Base-by-base conservation (phyloP, 306 rosid genomes). In the Trifolium subterraneum region DNA sequence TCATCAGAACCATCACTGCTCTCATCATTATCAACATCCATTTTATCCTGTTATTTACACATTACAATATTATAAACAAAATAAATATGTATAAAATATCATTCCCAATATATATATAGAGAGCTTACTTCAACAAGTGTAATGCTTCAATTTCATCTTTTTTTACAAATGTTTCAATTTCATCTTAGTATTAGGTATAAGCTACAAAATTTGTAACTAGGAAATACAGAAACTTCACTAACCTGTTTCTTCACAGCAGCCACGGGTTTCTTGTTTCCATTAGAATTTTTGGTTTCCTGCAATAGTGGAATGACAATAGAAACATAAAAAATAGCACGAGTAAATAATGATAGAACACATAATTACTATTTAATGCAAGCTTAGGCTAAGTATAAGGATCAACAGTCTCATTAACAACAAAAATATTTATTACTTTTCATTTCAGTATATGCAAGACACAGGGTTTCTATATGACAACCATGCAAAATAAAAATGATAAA, bases 1-100 rank as follows among this genome's bases (percentile, higher is more conserved):
- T 19, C 59, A 1, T 79, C 93, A 1, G 81, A 78, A 56, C 72
- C 61, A 20, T 68, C 81, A 31, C 50, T 69, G 22, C 80, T 65
- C 31, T 71, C 85, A 16, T 76, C 86, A 6, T 74, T 73, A 0
- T 88, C 92, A 20, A 85, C 23, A 16, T 85, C 84, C 88, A 85
- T 85, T 22, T 87, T 80, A 7, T 68, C 81, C 87, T 85, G 83
- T 9, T 5, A 4, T 20, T 5, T n/a, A 10, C 8, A 4, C 2
- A 4, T 8, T 16, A 10, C 12, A 13, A 54, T 22, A 1, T 8
- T 2, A 51, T 10, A 10, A 54, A 54, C 0, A 54, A 20, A n/a
- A n/a, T n/a, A n/a, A n/a, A n/a, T n/a, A 14, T 3, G 18, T 8
- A 50, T 0, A 16, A 16, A 16, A 0, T 8, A 16, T 16, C 23